Percentiles rank a stretch among this genome's conserved stretches.
Evolutionary conservation across 352 stramenopile genomes (phyloP).

Genomic region (Discostella stelligera): DNA sequence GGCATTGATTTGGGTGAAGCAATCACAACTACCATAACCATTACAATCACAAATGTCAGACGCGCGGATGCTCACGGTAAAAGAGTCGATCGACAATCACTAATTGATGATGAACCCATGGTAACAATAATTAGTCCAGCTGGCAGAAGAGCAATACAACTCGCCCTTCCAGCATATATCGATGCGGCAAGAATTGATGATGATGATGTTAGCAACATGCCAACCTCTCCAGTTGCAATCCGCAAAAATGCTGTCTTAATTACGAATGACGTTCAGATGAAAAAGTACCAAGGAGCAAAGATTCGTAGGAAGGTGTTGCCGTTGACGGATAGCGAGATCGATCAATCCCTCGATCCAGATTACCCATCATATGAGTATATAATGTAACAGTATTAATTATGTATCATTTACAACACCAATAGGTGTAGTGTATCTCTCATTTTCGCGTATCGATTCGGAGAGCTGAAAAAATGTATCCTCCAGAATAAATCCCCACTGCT

Average conservation of each 20-base stretch:
- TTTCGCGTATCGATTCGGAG: background rate
- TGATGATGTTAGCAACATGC: background rate
- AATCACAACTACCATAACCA: conserved; percentile 1
- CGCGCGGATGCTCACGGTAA: background rate
- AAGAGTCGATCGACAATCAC: background rate
- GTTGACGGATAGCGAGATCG: background rate
- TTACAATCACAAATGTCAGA: conserved; percentile 10
- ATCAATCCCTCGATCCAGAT: background rate
- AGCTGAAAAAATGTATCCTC: background rate
- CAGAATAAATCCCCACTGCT: background rate
- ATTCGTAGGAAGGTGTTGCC: background rate
- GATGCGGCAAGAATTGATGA: background rate
- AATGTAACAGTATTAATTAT: background rate
- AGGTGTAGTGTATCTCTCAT: background rate
- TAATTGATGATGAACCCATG: background rate
- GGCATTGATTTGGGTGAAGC: conserved; percentile 10
- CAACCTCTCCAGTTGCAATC: background rate
- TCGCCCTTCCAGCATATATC: background rate
- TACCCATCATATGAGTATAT: background rate
- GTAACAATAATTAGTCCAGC: conserved; percentile 4
- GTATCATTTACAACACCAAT: background rate
- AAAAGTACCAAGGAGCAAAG: background rate
- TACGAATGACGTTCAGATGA: background rate
- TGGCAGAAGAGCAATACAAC: background rate
- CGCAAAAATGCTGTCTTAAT: background rate